Evolutionary conservation across 768 basidiomycete genomes (phyloP).

Genomic region (Termitomyces sp.): DNA sequence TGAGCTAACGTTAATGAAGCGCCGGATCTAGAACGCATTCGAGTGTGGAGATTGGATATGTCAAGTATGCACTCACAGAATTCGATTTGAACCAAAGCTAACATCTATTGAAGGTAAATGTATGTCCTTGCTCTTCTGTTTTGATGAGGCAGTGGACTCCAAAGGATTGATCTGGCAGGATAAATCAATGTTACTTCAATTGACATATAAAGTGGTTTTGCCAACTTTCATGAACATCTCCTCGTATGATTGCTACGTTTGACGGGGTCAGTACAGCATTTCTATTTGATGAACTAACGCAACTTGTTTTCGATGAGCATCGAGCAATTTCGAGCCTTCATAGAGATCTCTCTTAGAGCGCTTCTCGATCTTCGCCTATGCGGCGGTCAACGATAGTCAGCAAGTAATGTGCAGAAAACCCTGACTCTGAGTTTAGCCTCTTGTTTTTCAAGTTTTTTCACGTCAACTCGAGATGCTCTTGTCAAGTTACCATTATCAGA

Average conservation of each 20-base stretch:
- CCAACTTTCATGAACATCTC: conserved; percentile 96
- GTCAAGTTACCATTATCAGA: conserved; percentile 12
- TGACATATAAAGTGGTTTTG: not conserved
- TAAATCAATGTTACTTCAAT: not conserved
- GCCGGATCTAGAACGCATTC: conserved; percentile 49
- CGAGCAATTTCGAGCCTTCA: conserved; percentile 93
- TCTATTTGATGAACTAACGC: conserved; percentile 8
- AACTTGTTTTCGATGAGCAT: conserved; percentile 88
- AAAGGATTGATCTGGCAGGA: conserved; percentile 78
- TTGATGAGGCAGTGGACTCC: conserved; percentile 67
- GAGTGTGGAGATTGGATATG: not conserved
- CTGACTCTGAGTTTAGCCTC: conserved; percentile 89
- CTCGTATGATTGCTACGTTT: conserved; percentile 84
- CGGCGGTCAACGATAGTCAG: conserved; percentile 1
- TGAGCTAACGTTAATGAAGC: conserved; percentile 84
- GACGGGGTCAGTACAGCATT: conserved; percentile 2
- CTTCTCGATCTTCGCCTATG: conserved; percentile 94
- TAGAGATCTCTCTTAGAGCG: conserved; percentile 86
- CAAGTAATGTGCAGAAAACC: not conserved
- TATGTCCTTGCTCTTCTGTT: conserved; percentile 97
- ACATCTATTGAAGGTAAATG: conserved; percentile 94
- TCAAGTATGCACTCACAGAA: conserved; percentile 47
- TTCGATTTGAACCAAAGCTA: conserved; percentile 91
- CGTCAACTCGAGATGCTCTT: conserved; percentile 87
- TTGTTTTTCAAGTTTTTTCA: conserved; percentile 94